Evolutionary conservation across 495 filamentous ascomycete species (phyloP).

Genomic region (Hypoxylon intermedium): DNA sequence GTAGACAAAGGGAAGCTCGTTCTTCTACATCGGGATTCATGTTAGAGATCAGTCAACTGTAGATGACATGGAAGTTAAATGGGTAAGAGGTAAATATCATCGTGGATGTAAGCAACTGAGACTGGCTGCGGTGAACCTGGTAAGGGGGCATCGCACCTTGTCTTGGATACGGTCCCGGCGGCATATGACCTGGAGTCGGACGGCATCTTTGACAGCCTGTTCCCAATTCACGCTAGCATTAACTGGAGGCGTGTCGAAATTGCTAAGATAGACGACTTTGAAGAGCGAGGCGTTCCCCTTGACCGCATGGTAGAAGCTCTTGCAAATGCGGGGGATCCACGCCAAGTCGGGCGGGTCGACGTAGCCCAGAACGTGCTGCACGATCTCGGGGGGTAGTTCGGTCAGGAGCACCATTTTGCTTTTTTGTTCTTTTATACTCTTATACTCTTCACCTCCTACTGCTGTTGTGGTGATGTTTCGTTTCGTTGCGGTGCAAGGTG

Average conservation of each 20-base stretch:
- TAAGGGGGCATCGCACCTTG: constrained; percentile 45
- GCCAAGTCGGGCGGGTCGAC: constrained; percentile 62
- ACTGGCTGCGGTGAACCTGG: constrained; percentile 26
- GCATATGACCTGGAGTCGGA: constrained; percentile 56
- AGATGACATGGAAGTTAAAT: background rate
- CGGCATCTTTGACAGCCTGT: constrained; percentile 53
- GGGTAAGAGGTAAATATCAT: background rate
- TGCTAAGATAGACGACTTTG: constrained; percentile 59
- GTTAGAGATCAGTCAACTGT: constrained; percentile 12
- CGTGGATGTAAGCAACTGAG: constrained; percentile 35
- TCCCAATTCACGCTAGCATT: constrained; percentile 56
- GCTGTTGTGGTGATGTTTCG: background rate
- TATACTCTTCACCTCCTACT: background rate
- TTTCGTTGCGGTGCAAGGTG: constrained; percentile 7
- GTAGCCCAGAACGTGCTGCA: constrained; percentile 62
- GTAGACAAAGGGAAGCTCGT: constrained; percentile 50
- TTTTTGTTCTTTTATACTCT: background rate
- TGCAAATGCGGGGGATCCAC: constrained; percentile 55
- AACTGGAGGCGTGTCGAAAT: constrained; percentile 46
- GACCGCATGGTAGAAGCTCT: constrained; percentile 55
- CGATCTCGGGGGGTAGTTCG: constrained; percentile 63
- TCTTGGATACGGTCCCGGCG: constrained; percentile 32
- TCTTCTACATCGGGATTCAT: constrained; percentile 21
- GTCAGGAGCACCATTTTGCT: constrained; percentile 43
- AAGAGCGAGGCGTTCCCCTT: constrained; percentile 59